Percentiles rank a stretch among this genome's conserved stretches.
These are phyloP conservation scores for Penicillium hordei DNA, from an alignment of 2,329 filamentous ascomycete species.

Conservation along the genomic window DNA sequence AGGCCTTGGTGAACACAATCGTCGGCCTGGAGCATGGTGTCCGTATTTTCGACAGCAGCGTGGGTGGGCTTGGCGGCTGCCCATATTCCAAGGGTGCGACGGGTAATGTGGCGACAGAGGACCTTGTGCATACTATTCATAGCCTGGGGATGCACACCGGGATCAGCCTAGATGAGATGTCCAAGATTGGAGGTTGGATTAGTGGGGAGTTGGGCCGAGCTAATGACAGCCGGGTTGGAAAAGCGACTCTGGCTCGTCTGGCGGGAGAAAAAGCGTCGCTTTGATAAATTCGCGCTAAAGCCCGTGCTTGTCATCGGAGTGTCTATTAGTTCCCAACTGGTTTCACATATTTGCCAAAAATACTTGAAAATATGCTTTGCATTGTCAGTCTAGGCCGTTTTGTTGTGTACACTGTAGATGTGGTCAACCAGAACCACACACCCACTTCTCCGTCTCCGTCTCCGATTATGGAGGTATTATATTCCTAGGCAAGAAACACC, in stretches of 20 bases:
- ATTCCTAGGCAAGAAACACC: slow-evolving; percentile 8
- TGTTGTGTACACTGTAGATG: slow-evolving; percentile 6
- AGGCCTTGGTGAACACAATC: slow-evolving; percentile 63
- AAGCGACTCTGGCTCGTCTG: slow-evolving; percentile 49
- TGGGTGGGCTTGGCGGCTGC: slow-evolving; percentile 64
- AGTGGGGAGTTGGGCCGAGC: slow-evolving; percentile 52
- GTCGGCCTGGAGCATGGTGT: slow-evolving; percentile 64
- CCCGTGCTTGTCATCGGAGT: neutral
- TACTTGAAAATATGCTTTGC: neutral
- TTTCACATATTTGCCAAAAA: neutral
- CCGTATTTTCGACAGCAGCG: slow-evolving; percentile 63
- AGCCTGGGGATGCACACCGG: slow-evolving; percentile 62
- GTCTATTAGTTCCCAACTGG: neutral
- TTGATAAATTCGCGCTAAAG: neutral
- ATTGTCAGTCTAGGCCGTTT: neutral
- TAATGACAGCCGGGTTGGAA: slow-evolving; percentile 57
- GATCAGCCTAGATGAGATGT: slow-evolving; percentile 56
- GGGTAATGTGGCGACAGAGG: slow-evolving; percentile 65
- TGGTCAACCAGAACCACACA: neutral
- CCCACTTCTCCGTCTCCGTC: neutral
- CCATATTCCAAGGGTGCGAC: slow-evolving; percentile 66
- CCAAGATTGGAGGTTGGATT: slow-evolving; percentile 58
- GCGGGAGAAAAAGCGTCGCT: slow-evolving; percentile 15
- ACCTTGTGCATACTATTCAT: slow-evolving; percentile 61
- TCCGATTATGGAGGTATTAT: neutral